These are phyloP conservation scores for Podospora sp. DNA, from an alignment of 495 filamentous ascomycete genomes.

Conservation along the genomic window DNA sequence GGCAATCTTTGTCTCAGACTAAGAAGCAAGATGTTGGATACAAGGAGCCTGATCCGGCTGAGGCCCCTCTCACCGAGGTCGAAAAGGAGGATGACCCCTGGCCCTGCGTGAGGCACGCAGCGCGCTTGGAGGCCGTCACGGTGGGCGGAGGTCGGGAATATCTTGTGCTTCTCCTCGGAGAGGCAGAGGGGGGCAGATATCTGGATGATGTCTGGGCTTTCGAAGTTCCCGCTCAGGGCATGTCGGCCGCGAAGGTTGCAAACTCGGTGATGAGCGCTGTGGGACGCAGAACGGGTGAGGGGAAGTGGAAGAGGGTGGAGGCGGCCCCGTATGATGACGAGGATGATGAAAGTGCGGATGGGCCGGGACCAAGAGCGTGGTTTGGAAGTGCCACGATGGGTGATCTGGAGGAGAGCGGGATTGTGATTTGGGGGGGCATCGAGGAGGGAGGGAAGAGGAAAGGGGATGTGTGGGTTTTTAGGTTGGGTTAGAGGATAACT, in stretches of 20 bases:
- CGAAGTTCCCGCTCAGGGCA: constrained; percentile 57
- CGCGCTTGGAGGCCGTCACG: constrained; percentile 49
- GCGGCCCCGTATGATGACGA: constrained; percentile 48
- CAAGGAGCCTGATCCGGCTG: constrained; percentile 28
- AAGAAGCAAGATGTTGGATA: constrained; percentile 33
- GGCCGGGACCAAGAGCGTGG: constrained; percentile 51
- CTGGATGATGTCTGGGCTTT: constrained; percentile 75
- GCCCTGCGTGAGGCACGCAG: constrained; percentile 49
- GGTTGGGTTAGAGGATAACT: constrained; percentile 34
- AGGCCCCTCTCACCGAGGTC: constrained; percentile 24
- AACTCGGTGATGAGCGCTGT: constrained; percentile 59
- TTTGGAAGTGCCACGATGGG: constrained; percentile 50
- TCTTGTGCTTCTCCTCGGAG: constrained; percentile 70
- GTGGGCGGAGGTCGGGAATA: constrained; percentile 58
- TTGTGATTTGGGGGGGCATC: constrained; percentile 58
- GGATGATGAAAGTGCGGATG: constrained; percentile 41
- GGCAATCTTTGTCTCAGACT: constrained; percentile 41
- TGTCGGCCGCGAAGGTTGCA: constrained; percentile 53
- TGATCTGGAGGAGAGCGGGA: constrained; percentile 52
- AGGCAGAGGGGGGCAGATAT: constrained; percentile 68
- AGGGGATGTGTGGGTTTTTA: constrained; percentile 60
- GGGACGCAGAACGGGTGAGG: constrained; percentile 53
- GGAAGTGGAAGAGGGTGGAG: constrained; percentile 53
- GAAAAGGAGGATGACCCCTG: constrained; percentile 34
- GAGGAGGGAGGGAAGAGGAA: constrained; percentile 44